A percentile compares a stretch with the other conserved stretches of the same genome.
These are phyloP conservation scores for Stagonosporopsis vannaccii DNA, from an alignment of 2,329 filamentous ascomycete genomes.

Conservation along the genomic window DNA sequence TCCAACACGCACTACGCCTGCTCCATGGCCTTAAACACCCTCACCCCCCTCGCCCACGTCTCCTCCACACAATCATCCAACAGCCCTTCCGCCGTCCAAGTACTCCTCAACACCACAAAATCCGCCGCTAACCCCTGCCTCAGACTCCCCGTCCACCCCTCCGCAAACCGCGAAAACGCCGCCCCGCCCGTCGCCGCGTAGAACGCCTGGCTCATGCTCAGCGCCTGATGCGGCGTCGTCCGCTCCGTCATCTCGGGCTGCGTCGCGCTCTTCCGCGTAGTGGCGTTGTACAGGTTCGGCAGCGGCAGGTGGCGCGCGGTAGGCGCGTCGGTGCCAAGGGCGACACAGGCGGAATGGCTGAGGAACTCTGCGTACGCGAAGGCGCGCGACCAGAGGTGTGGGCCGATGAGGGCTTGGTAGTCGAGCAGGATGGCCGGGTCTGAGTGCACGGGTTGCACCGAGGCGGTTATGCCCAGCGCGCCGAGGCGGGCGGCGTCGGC, in stretches of 20 bases:
- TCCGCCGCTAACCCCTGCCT: slow-evolving; percentile 61
- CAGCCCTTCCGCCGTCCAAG: slow-evolving; percentile 55
- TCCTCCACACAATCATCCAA: slow-evolving; percentile 54
- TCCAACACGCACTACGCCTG: background rate
- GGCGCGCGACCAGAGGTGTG: slow-evolving; percentile 59
- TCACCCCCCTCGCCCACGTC: slow-evolving; percentile 43
- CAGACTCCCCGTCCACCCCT: slow-evolving; percentile 59
- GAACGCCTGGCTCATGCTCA: slow-evolving; percentile 60
- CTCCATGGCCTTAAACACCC: background rate
- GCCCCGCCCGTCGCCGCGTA: slow-evolving; percentile 61
- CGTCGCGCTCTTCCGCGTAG: slow-evolving; percentile 59
- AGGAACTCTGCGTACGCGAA: slow-evolving; percentile 68
- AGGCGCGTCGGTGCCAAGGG: slow-evolving; percentile 64
- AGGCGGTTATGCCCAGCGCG: slow-evolving; percentile 72
- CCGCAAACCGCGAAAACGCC: slow-evolving; percentile 63
- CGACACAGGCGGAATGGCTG: slow-evolving; percentile 56
- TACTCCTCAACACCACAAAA: slow-evolving; percentile 61
- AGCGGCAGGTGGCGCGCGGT: slow-evolving; percentile 62
- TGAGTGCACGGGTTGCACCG: slow-evolving; percentile 89
- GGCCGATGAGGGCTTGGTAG: slow-evolving; percentile 63
- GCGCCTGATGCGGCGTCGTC: slow-evolving; percentile 55
- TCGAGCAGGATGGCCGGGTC: slow-evolving; percentile 69
- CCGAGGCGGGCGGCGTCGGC: slow-evolving; percentile 63
- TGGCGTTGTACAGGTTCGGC: slow-evolving; percentile 63
- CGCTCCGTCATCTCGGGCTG: slow-evolving; percentile 36